Base-by-base conservation (phyloP, 345 rosid species). In the Acer saccharum region DNA sequence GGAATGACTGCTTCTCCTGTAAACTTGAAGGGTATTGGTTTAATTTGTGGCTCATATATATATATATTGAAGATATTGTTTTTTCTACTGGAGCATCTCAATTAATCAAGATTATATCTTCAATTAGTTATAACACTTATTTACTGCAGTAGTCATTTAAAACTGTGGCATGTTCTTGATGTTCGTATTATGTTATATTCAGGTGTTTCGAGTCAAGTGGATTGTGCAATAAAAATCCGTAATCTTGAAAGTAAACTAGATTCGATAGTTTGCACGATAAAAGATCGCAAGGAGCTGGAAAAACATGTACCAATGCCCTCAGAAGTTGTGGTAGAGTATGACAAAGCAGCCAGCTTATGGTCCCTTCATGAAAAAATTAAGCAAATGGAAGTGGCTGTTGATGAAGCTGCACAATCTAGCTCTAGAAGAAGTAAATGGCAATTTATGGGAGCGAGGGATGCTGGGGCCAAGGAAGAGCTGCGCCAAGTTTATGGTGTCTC, bases 1-100 rank as follows among this genome's bases (percentile, higher is more conserved):
- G 99, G 99, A 80, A 96, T 96, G 99, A 96, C 99, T 74, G 99
- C 99, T 75, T 96, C 99, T 12, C 99, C 99, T 64, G 99, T 96
- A 77, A 96, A 96, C 83, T 85, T 96, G 77, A 96, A 96, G 77
- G 99, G 99, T 95, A 90, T 71, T 10, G 29, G 64, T 76, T 77
- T 65, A 25, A 62, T 71, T 57, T 81, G 18, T 39, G 4, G 23
- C 27, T 10, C 71, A 72, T 70, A 14, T 75, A 27, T 14, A 14
- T 16, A 16, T 55, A 32, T 32, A 32, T 29, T 29, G 52, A 70
- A 71, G 66, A 41, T 55, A 21, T 48, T 32, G 35, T 32, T 55
- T 41, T 64, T 44, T 35, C 60, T 14, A 44, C 23, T 4, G 63
- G 29, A 55, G 64, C 29, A 20, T 52, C 29, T 64, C 21, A n/a